Evolutionary conservation across 306 rosid species (phyloP).

Genomic region (Dalbergia oliveri): DNA sequence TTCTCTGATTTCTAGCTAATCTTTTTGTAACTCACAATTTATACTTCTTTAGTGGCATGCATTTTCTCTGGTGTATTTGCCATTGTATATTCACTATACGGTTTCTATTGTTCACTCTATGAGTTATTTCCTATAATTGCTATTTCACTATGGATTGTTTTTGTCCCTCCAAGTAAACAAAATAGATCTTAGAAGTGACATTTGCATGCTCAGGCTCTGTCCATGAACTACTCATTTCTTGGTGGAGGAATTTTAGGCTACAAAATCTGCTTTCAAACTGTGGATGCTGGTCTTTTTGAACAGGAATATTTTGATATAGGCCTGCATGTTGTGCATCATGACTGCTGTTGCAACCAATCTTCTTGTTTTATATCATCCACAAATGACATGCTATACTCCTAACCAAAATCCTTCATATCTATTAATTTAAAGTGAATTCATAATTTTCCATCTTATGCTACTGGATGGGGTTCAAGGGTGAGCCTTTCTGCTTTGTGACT

Average conservation of each 20-base stretch:
- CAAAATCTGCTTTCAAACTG: neutral
- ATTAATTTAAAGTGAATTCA: too few relatives aligned
- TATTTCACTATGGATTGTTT: neutral
- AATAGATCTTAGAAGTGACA: neutral
- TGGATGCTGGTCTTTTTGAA: neutral
- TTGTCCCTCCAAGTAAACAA: neutral
- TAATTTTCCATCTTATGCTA: too few relatives aligned
- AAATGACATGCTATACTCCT: too few relatives aligned
- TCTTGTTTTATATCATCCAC: too few relatives aligned
- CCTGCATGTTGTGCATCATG: too few relatives aligned
- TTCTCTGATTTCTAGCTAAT: slow-evolving; percentile 16
- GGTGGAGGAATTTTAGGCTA: neutral
- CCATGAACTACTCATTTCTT: neutral
- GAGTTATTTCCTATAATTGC: neutral
- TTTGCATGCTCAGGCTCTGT: neutral
- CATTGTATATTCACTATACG: slow-evolving; percentile 12
- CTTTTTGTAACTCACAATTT: slow-evolving; percentile 20
- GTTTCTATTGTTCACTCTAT: neutral
- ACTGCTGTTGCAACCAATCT: too few relatives aligned
- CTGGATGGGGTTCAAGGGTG: too few relatives aligned
- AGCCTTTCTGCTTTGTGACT: too few relatives aligned
- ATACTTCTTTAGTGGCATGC: slow-evolving; percentile 21
- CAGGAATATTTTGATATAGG: too few relatives aligned
- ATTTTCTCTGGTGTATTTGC: neutral
- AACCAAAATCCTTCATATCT: too few relatives aligned